These are phyloP conservation scores for Penicillium freii DNA, from an alignment of 2,329 filamentous ascomycete species.

Conservation along the genomic window DNA sequence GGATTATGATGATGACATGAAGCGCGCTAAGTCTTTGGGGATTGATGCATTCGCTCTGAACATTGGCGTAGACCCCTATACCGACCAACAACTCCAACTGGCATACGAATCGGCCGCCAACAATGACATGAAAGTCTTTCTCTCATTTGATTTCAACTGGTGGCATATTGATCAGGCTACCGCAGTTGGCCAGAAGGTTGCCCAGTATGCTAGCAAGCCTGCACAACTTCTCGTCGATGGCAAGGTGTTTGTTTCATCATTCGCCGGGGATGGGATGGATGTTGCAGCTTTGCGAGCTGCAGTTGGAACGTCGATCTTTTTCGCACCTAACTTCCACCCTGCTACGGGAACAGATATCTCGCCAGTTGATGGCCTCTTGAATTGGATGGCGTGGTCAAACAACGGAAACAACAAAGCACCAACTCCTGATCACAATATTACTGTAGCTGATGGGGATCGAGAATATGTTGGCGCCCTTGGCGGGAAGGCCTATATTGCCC, in stretches of 20 bases:
- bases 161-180: conserved; percentile 40
- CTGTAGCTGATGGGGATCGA: conserved; percentile 43
- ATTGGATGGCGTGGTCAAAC: conserved; percentile 48
- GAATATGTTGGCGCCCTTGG: conserved; percentile 36
- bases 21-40: conserved; percentile 42
- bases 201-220: conserved; percentile 44
- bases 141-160: conserved; percentile 59
- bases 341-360: conserved; percentile 37
- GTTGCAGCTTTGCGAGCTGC: conserved; percentile 43
- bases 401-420: conserved; percentile 52
- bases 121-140: conserved; percentile 53
- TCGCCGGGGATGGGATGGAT: conserved; percentile 50
- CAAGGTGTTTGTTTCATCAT: conserved; percentile 55
- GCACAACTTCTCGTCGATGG: conserved; percentile 52
- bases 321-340: conserved; percentile 52
- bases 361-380: conserved; percentile 43
- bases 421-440: conserved; percentile 40
- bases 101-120: conserved; percentile 51
- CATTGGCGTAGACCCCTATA: conserved; percentile 47
- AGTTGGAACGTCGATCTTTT: conserved; percentile 47
- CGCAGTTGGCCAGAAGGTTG: conserved; percentile 48
- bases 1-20: conserved; percentile 51
- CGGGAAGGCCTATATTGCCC: conserved; percentile 51
- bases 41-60: conserved; percentile 55
- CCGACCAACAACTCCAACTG: conserved; percentile 47